Conservation (phyloP, 2,329 filamentous ascomycete species). For the Fusarium subtropicale region DNA sequence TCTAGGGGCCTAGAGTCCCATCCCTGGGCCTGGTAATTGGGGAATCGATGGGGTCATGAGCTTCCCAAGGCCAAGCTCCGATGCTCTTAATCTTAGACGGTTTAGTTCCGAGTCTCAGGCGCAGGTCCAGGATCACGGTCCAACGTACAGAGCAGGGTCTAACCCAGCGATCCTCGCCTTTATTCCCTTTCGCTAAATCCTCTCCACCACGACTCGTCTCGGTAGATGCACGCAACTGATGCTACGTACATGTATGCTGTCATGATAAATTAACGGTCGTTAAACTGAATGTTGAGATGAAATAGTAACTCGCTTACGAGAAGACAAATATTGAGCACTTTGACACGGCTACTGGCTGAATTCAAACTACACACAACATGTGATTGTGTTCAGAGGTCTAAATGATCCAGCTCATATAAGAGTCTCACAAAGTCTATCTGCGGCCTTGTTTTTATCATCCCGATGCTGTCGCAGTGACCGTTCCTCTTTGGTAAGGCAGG, state of each 20-base stretch:
- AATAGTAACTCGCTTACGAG: conserved; percentile 14
- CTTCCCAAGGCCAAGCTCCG: conserved; percentile 27
- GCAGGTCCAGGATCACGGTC: conserved; percentile 31
- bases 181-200: conserved; percentile 29
- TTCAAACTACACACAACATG: conserved; percentile 2
- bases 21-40: conserved; percentile 28
- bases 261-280: conserved; percentile 24
- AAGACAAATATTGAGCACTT: neutral
- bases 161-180: conserved; percentile 8
- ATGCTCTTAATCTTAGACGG: conserved; percentile 34
- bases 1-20: conserved; percentile 3
- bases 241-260: conserved; percentile 4
- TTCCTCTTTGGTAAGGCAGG: neutral
- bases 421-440: conserved; percentile 32
- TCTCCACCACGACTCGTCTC: conserved; percentile 1
- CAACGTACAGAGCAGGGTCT: conserved; percentile 9
- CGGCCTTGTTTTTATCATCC: conserved; percentile 18
- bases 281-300: conserved; percentile 16
- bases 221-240: neutral
- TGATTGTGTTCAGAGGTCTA: neutral
- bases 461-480: conserved; percentile 11
- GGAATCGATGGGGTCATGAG: conserved; percentile 37
- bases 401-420: conserved; percentile 19
- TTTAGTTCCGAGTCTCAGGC: conserved; percentile 23
- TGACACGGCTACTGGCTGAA: neutral